A percentile compares a stretch with the other conserved stretches of the same genome.
Evolutionary conservation across 2,329 filamentous ascomycete genomes (phyloP).

Genomic region (Fusarium oxysporum): DNA sequence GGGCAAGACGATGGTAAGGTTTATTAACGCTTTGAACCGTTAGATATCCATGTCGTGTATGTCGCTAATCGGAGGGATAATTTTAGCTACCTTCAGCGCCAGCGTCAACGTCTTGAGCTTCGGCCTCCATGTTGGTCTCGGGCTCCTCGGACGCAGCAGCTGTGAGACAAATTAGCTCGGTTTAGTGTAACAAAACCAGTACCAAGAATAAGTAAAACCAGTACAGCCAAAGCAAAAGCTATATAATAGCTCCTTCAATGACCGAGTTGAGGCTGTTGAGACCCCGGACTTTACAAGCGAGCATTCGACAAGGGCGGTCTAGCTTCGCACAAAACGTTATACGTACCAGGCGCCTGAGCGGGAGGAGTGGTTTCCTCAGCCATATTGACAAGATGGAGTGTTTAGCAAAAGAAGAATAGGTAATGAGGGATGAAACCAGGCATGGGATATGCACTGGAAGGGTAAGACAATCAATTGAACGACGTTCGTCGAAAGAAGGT

Average conservation of each 20-base stretch:
- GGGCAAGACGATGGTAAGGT: constrained; percentile 82
- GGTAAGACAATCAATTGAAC: constrained; percentile 42
- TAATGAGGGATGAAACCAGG: constrained; percentile 37
- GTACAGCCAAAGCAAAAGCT: not conserved
- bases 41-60: constrained; percentile 25
- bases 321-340: constrained; percentile 24
- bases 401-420: constrained; percentile 27
- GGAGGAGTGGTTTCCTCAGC: constrained; percentile 49
- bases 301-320: constrained; percentile 36
- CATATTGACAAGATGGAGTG: constrained; percentile 46
- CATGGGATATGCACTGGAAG: constrained; percentile 45
- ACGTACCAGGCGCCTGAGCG: constrained; percentile 45
- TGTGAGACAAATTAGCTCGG: constrained; percentile 25
- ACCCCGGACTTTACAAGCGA: constrained; percentile 31
- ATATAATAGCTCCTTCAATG: constrained; percentile 13
- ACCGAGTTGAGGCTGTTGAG: constrained; percentile 4
- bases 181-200: not conserved
- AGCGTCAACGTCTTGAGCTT: constrained; percentile 45
- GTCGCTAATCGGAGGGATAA: constrained; percentile 4
- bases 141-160: constrained; percentile 41
- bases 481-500: constrained; percentile 39
- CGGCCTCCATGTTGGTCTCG: constrained; percentile 43
- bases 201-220: not conserved
- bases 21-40: constrained; percentile 60
- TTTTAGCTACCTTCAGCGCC: constrained; percentile 50